phyloP scores from a whole-genome alignment of 1,139 yeast genomes.

The Yamadazyma siamensis region DNA sequence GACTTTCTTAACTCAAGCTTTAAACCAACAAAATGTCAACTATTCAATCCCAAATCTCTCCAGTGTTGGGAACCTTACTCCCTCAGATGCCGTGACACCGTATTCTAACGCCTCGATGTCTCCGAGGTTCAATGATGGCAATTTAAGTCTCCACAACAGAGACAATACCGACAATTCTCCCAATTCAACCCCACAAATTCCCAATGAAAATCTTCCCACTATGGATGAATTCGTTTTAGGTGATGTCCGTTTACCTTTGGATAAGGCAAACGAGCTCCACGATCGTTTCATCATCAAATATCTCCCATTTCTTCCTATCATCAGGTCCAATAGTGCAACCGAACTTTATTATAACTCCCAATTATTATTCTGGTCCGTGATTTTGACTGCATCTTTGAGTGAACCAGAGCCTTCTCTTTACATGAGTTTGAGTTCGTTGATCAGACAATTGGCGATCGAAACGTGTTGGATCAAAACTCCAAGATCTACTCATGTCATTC shows the following conservation, averaged over 20 bases:
- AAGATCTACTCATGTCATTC: slow-evolving; percentile 89
- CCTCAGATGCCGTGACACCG: slow-evolving; percentile 8
- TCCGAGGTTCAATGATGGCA: slow-evolving; percentile 7
- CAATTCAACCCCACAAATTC: slow-evolving; percentile 8
- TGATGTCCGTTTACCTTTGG: slow-evolving; percentile 61
- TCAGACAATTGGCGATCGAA: slow-evolving; percentile 85
- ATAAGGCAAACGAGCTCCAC: slow-evolving; percentile 72
- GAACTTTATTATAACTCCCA: slow-evolving; percentile 83
- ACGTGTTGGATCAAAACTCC: slow-evolving; percentile 95
- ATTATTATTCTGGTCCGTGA: slow-evolving; percentile 85
- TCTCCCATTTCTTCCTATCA: slow-evolving; percentile 76
- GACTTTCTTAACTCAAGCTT: slow-evolving; percentile 60
- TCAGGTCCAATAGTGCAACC: slow-evolving; percentile 67
- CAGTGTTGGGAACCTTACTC: slow-evolving; percentile 3
- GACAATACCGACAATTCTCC: slow-evolving; percentile 24
- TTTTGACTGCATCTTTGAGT: slow-evolving; percentile 78
- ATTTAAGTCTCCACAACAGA: slow-evolving; percentile 4
- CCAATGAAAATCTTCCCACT: slow-evolving; percentile 12
- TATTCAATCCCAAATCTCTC: slow-evolving; percentile 5
- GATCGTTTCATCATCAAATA: slow-evolving; percentile 61
- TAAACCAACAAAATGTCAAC: slow-evolving; percentile 43
- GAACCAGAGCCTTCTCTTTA: slow-evolving; percentile 87
- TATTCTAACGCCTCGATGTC: slow-evolving; percentile 8
- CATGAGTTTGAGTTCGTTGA: slow-evolving; percentile 69
- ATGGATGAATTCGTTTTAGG: slow-evolving; percentile 65